These are phyloP conservation scores for Alternaria hordeiaustralica DNA, from an alignment of 2,329 filamentous ascomycete species.

Conservation along the genomic window DNA sequence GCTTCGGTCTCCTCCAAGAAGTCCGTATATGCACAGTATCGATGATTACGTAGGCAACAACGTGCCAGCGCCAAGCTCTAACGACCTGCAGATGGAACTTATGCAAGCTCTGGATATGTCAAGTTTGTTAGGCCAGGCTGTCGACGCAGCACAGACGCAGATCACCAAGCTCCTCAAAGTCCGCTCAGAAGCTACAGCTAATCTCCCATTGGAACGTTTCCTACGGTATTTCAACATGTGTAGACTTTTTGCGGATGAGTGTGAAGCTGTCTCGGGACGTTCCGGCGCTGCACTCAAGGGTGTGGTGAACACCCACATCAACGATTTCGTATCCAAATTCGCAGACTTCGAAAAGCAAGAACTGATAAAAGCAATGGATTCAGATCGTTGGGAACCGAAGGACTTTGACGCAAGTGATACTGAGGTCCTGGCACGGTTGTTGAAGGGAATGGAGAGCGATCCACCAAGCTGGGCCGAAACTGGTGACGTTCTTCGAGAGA, in stretches of 20 bases:
- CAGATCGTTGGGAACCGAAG: conserved; percentile 78
- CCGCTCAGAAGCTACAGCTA: conserved; percentile 73
- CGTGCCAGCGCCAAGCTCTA: conserved; percentile 22
- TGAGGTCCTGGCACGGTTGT: conserved; percentile 66
- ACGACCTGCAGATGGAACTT: conserved; percentile 70
- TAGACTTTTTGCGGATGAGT: conserved; percentile 83
- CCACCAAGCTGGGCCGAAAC: conserved; percentile 68
- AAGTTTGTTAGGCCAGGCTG: conserved; percentile 78
- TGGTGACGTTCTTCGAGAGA: conserved; percentile 52
- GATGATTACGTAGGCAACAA: conserved; percentile 48
- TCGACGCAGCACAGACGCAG: conserved; percentile 77
- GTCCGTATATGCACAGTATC: conserved; percentile 51
- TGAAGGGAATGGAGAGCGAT: conserved; percentile 75
- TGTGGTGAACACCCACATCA: conserved; percentile 81
- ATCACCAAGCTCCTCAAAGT: conserved; percentile 80
- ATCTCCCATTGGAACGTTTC: conserved; percentile 72
- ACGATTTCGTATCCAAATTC: conserved; percentile 75
- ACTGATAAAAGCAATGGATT: conserved; percentile 78
- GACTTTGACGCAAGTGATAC: conserved; percentile 73
- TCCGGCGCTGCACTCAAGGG: conserved; percentile 78
- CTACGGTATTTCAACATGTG: conserved; percentile 84
- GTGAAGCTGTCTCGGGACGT: conserved; percentile 81
- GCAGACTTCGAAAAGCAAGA: conserved; percentile 76
- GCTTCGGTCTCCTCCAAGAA: conserved; percentile 57
- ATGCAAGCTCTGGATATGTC: conserved; percentile 78